Percentiles rank a stretch among this genome's conserved stretches.
phyloP scores from a whole-genome alignment of 208 protist genomes.

The Naegleria lovaniensis region DNA sequence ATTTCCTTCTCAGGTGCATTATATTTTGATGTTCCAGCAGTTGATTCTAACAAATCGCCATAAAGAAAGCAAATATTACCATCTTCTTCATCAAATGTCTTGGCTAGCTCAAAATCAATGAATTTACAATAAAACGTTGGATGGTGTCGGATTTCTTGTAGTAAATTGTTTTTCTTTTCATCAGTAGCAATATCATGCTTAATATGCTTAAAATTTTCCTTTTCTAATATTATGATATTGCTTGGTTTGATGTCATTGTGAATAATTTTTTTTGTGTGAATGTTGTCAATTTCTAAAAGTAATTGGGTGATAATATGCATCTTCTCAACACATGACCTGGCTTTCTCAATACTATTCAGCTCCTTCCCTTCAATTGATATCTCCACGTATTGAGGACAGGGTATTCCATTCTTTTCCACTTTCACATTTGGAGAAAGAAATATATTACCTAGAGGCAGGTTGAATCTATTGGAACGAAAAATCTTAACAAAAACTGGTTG shows the following conservation, averaged over 20 bases:
- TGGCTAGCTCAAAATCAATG: not conserved
- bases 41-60: not conserved
- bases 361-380: not conserved
- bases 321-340: not conserved
- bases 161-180: too few relatives aligned
- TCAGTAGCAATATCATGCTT: too few relatives aligned
- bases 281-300: not conserved
- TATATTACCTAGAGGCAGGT: not conserved
- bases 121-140: not conserved
- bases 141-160: too few relatives aligned
- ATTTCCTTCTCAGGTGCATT: not conserved
- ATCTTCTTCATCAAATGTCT: not conserved
- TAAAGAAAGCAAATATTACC: not conserved
- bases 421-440: not conserved
- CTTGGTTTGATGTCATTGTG: not conserved
- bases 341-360: not conserved
- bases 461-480: not conserved
- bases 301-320: not conserved
- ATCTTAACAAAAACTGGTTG: not conserved
- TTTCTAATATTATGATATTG: constrained; percentile 2
- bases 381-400: not conserved
- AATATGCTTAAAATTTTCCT: not conserved
- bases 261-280: not conserved
- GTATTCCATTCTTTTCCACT: not conserved
- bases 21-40: not conserved